Base-by-base conservation (phyloP, 169 alveolate genomes). In the Cryptosporidium viatorum region DNA sequence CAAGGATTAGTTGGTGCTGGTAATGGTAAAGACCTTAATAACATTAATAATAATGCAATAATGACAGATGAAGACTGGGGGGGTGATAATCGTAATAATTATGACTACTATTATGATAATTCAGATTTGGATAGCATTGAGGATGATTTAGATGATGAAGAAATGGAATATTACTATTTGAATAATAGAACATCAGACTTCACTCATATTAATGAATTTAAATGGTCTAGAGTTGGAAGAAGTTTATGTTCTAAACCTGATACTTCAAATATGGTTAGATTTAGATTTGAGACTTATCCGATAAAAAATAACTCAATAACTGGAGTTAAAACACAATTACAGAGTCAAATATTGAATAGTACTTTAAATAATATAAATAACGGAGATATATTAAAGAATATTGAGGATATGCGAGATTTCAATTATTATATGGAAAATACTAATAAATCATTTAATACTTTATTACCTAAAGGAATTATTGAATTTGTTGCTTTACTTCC, bases 241-340 rank as follows among this genome's bases (percentile, higher is more conserved):
- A 80, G 75, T 50, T 48, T 80, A 43, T 80, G 89, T 50, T 41
- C 89, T 4, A 80, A 80, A 8, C 89, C 89, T 8, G 75, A 80
- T 65, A 62, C 65, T 10, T 43, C 80, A 16, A 80, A 16, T 43
- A 80, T 80, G 89, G 74, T 80, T 43, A 59, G 21, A 48, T 80
- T 62, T 29, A 14, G 39, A 59, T 39, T 55, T 18, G 89, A 62
- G 29, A 45, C 68, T 23, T 80, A 80, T 39, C 89, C 89, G 1
- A 62, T 50, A n/a, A 80, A 65, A 45, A 80, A 31, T 65, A 80
- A 80, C 23, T 60, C 89, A n/a, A 80, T 80, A 21, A 73, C 70
- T 9, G 68, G 68, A 23, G 67, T 29, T 14, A 43, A 41, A 31
- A 50, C 55, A 31, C 9, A 73, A n/a, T 39, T 41, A 37, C 60